These are phyloP conservation scores for Eimeria zaria DNA, from an alignment of 169 alveolate species.

Conservation along the genomic window DNA sequence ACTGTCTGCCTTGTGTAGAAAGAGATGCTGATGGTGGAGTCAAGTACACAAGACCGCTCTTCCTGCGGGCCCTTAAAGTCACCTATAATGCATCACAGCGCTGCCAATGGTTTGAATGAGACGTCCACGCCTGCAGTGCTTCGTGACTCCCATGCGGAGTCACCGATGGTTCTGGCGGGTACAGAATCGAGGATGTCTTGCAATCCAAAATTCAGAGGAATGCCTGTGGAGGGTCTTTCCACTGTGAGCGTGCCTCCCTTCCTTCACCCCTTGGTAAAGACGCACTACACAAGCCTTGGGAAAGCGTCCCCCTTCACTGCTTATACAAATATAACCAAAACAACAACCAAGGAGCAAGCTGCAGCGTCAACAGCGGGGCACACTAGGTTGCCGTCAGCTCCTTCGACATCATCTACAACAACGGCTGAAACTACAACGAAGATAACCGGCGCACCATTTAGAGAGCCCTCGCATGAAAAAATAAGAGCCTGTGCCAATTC, in stretches of 20 bases:
- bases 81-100: background rate
- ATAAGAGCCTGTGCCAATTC: background rate
- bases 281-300: background rate
- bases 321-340: background rate
- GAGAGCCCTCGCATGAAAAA: constrained; percentile 10
- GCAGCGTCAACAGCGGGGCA: background rate
- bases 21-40: constrained; percentile 13
- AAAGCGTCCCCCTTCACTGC: background rate
- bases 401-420: constrained; percentile 54
- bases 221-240: background rate
- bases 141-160: background rate
- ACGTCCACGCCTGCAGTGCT: background rate
- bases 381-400: constrained; percentile 7
- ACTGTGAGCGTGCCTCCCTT: constrained; percentile 40
- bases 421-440: constrained; percentile 23
- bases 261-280: constrained; percentile 1
- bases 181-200: background rate
- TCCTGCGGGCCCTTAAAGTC: background rate
- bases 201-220: background rate
- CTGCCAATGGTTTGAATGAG: background rate
- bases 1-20: background rate
- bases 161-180: background rate
- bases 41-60: background rate
- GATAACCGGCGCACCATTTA: constrained; percentile 2
- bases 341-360: background rate